Percentiles rank a stretch among this genome's conserved stretches.
These are phyloP conservation scores for Phytophthora uliginosa DNA, from an alignment of 352 stramenopile genomes.

Conservation along the genomic window DNA sequence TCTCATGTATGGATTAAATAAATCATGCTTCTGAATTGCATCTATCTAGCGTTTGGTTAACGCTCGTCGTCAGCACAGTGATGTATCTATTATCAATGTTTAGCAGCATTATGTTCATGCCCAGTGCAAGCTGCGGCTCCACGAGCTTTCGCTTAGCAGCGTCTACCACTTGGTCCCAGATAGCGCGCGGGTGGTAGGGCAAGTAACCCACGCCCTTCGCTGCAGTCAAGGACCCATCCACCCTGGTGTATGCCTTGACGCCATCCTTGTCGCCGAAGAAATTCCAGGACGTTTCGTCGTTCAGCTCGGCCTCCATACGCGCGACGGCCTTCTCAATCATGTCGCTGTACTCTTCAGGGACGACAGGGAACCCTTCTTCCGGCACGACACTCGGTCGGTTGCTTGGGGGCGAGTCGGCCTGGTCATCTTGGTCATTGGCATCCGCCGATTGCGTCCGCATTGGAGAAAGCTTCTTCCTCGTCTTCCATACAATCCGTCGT, in stretches of 20 bases:
- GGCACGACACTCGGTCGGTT: conserved; percentile 32
- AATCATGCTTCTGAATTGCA: too few relatives aligned
- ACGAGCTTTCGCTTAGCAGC: conserved; percentile 58
- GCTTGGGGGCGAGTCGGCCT: conserved; percentile 20
- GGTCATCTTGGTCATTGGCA: conserved; percentile 27
- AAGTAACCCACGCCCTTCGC: conserved; percentile 67
- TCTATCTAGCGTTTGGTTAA: too few relatives aligned
- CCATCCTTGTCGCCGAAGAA: conserved; percentile 80
- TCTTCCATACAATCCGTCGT: conserved; percentile 57
- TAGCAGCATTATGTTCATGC: conserved; percentile 37
- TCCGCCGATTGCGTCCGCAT: conserved; percentile 30
- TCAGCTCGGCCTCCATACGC: conserved; percentile 67
- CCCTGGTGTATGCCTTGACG: conserved; percentile 73
- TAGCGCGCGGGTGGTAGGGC: conserved; percentile 58
- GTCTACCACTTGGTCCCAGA: conserved; percentile 50
- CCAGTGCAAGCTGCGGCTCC: conserved; percentile 65
- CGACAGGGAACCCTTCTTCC: conserved; percentile 51
- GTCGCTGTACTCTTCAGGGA: conserved; percentile 64
- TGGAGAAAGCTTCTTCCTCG: conserved; percentile 44
- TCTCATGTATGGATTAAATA: too few relatives aligned
- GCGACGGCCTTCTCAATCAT: conserved; percentile 68
- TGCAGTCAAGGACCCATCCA: conserved; percentile 73
- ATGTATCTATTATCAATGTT: too few relatives aligned
- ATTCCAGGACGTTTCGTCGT: conserved; percentile 68
- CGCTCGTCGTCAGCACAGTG: too few relatives aligned